Conservation (phyloP, 768 basidiomycete genomes). For the Amyloporia xantha region DNA sequence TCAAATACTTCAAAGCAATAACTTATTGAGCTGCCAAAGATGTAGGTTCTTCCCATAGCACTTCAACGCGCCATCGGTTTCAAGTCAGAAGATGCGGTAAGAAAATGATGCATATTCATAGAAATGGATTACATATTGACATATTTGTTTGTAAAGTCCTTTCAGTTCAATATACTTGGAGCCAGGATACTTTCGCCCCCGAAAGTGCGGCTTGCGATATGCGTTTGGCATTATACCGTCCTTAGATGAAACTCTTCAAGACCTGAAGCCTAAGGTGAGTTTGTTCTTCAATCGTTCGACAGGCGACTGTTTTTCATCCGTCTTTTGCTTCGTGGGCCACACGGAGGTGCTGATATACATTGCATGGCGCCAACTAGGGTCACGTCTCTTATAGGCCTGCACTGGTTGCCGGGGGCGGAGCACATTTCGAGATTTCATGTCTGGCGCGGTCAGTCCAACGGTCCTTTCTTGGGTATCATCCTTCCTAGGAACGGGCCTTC, state of each 20-base stretch:
- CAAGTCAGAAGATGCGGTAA: too few relatives aligned
- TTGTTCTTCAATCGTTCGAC: neutral
- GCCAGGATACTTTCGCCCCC: too few relatives aligned
- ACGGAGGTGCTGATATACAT: conserved; percentile 13
- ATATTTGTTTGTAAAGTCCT: neutral
- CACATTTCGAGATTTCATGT: neutral
- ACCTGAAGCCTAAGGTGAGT: neutral
- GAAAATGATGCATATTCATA: too few relatives aligned
- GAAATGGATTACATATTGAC: too few relatives aligned
- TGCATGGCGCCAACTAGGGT: conserved; percentile 14
- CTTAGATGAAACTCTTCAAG: neutral
- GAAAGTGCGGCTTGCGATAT: too few relatives aligned
- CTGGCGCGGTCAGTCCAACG: too few relatives aligned
- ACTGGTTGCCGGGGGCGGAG: neutral
- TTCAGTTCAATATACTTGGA: too few relatives aligned
- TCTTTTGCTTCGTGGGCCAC: conserved; percentile 7
- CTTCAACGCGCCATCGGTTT: too few relatives aligned
- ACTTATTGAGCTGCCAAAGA: too few relatives aligned
- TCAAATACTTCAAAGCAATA: too few relatives aligned
- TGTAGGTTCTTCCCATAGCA: too few relatives aligned
- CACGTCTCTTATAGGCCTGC: neutral
- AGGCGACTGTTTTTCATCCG: neutral
- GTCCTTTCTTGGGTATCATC: neutral
- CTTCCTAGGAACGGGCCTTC: neutral
- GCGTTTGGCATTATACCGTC: neutral